Base-by-base conservation (phyloP, 345 rosid species). In the Salix purpurea region DNA sequence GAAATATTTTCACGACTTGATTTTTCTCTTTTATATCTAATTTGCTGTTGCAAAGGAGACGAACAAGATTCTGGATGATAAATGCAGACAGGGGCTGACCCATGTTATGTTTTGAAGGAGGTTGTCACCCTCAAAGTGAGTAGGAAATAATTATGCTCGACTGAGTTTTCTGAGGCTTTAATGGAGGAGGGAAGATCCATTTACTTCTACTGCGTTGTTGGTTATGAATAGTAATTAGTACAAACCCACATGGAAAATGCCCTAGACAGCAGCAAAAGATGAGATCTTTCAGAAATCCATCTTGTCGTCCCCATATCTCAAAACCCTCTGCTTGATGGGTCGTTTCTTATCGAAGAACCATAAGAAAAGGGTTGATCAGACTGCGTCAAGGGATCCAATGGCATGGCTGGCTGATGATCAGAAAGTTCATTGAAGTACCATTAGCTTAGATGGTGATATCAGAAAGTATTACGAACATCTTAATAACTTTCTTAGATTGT, bases 331-430 rank as follows among this genome's bases (percentile, higher is more conserved):
- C 16, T 73, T 24, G 50, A 10, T 71, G 69, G 76, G 65, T 8
- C 58, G 5, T 54, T 52, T n/a, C 18, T 58, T 62, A 50, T 70
- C 69, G 54, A 37, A n/a, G 32, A 61, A 56, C 42, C 52, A 34
- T 37, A n/a, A 66, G 34, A 67, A 44, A 23, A 52, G 4, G 9
- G 28, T 28, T 65, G 46, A 65, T 65, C 71, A 72, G 39, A 46
- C 37, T 24, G 74, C 69, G 40, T 24, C 76, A 26, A 61, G 79
- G 65, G 60, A 79, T 76, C 77, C 76, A 54, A 68, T 34, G 73
- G 74, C 39, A 68, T 34, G 73, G 74, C 39, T 34, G 70, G 71
- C 39, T 50, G 76, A 60, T 75, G 62, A 75, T 75, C 19, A 23
- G 48, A 24, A 13, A 46, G 24, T 71, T 76, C 66, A 19, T 36